Conservation (phyloP, 2,329 filamentous ascomycete genomes). For the Ascochyta clinopodiicola region DNA sequence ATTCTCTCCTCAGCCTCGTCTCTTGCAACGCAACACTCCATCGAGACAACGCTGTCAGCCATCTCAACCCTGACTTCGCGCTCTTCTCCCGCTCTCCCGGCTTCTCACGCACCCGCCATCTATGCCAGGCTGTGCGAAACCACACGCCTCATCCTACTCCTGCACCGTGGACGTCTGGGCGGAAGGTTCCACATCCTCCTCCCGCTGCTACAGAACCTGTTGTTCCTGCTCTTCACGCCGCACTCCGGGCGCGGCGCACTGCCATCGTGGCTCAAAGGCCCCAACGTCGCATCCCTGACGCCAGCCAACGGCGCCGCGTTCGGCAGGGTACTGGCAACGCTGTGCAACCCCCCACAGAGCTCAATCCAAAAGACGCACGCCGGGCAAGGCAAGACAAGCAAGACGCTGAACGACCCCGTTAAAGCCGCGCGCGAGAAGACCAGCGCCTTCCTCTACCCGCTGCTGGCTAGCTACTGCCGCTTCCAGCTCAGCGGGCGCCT, state of each 20-base stretch:
- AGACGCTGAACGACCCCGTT: conserved; percentile 63
- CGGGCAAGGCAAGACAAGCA: conserved; percentile 28
- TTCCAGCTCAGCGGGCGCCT: conserved; percentile 59
- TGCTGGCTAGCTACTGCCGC: conserved; percentile 64
- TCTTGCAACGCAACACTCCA: conserved; percentile 52
- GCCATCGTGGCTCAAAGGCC: conserved; percentile 41
- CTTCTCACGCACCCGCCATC: conserved; percentile 48
- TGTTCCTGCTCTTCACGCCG: conserved; percentile 62
- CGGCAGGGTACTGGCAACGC: conserved; percentile 63
- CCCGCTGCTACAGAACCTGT: conserved; percentile 60
- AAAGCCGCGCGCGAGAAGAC: conserved; percentile 65
- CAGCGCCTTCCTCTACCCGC: conserved; percentile 63
- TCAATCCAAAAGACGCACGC: conserved; percentile 56
- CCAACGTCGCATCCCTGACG: conserved; percentile 35
- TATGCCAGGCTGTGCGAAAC: conserved; percentile 63
- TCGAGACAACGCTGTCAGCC: conserved; percentile 50
- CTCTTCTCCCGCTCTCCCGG: conserved; percentile 35
- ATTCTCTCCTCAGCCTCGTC: conserved; percentile 43
- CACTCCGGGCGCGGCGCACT: conserved; percentile 41
- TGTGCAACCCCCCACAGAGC: conserved; percentile 67
- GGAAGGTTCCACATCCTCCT: conserved; percentile 67
- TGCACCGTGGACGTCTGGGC: conserved; percentile 64
- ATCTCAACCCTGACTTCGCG: conserved; percentile 46
- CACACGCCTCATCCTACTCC: conserved; percentile 59
- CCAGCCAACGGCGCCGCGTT: conserved; percentile 57